phyloP scores from a whole-genome alignment of 768 basidiomycete genomes.

The Collybia sordida region DNA sequence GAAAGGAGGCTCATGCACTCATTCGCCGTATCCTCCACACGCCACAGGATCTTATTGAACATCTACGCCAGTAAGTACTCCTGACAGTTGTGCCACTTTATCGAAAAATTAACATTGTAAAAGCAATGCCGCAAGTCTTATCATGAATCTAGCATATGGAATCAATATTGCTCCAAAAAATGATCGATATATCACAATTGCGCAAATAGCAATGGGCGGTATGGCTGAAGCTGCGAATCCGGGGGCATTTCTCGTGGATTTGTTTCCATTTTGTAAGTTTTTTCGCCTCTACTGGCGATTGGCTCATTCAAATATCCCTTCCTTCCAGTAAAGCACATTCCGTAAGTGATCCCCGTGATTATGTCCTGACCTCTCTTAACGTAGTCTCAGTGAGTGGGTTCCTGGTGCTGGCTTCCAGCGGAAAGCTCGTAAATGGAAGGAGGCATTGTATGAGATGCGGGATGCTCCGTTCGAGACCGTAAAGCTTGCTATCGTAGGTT shows the following conservation, averaged over 20 bases:
- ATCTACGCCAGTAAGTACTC: slow-evolving; percentile 46
- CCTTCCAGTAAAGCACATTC: slow-evolving; percentile 47
- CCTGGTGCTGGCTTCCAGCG: slow-evolving; percentile 51
- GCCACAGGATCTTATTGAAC: slow-evolving; percentile 43
- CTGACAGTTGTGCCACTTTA: background rate
- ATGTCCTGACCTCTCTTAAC: background rate
- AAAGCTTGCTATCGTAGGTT: slow-evolving; percentile 35
- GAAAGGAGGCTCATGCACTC: slow-evolving; percentile 43
- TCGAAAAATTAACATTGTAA: background rate
- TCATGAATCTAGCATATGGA: slow-evolving; percentile 55
- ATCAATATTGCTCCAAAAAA: slow-evolving; percentile 40
- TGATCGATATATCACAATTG: slow-evolving; percentile 49
- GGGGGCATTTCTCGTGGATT: slow-evolving; percentile 53
- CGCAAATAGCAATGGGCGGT: slow-evolving; percentile 50
- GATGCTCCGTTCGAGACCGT: slow-evolving; percentile 41
- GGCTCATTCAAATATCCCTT: background rate
- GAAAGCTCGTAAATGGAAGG: slow-evolving; percentile 50
- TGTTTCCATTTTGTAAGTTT: slow-evolving; percentile 39
- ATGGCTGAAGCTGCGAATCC: slow-evolving; percentile 50
- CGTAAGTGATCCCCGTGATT: slow-evolving; percentile 22
- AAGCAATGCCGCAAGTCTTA: slow-evolving; percentile 50
- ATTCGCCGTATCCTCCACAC: slow-evolving; percentile 42
- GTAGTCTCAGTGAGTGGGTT: slow-evolving; percentile 38
- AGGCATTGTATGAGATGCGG: slow-evolving; percentile 46
- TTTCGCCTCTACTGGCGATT: background rate